phyloP scores from a whole-genome alignment of 2,329 filamentous ascomycete species.

The Cercospora zeae-maydis region DNA sequence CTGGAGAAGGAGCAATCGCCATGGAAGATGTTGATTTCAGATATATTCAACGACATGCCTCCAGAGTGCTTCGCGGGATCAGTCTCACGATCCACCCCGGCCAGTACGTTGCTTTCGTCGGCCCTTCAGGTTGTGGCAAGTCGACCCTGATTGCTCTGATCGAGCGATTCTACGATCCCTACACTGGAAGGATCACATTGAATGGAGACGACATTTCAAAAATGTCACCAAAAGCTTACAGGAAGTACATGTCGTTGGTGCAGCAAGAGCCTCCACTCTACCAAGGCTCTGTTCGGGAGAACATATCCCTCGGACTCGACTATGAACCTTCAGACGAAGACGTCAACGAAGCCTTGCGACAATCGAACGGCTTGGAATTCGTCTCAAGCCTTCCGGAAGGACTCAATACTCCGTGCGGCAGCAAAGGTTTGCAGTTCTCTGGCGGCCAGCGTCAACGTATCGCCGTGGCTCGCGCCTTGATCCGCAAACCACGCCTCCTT shows the following conservation, averaged over 20 bases:
- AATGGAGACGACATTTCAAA: slow-evolving; percentile 59
- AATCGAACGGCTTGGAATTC: slow-evolving; percentile 54
- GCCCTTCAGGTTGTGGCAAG: slow-evolving; percentile 49
- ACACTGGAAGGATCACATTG: slow-evolving; percentile 40
- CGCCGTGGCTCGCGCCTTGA: slow-evolving; percentile 53
- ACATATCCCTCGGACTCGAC: slow-evolving; percentile 47
- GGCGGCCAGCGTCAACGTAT: slow-evolving; percentile 57
- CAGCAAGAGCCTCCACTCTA: slow-evolving; percentile 69
- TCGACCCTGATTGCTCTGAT: slow-evolving; percentile 46
- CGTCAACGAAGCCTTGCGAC: slow-evolving; percentile 47
- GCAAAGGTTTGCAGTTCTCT: slow-evolving; percentile 49
- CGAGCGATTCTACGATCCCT: slow-evolving; percentile 47
- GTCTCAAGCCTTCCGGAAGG: slow-evolving; percentile 52
- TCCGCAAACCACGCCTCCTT: slow-evolving; percentile 51
- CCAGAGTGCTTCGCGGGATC: slow-evolving; percentile 31
- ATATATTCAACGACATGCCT: slow-evolving; percentile 29
- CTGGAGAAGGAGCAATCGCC: slow-evolving; percentile 25
- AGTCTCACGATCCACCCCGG: slow-evolving; percentile 35
- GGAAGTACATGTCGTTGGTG: slow-evolving; percentile 64
- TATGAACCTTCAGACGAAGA: slow-evolving; percentile 40
- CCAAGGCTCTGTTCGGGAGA: slow-evolving; percentile 63
- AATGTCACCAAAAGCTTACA: slow-evolving; percentile 60
- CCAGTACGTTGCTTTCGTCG: slow-evolving; percentile 47
- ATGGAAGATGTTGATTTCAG: slow-evolving; percentile 32
- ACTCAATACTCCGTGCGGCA: slow-evolving; percentile 48